A percentile compares a stretch with the other conserved stretches of the same genome.
These are phyloP conservation scores for Maudiozyma bulderi DNA, from an alignment of 805 yeast genomes.

Conservation along the genomic window DNA sequence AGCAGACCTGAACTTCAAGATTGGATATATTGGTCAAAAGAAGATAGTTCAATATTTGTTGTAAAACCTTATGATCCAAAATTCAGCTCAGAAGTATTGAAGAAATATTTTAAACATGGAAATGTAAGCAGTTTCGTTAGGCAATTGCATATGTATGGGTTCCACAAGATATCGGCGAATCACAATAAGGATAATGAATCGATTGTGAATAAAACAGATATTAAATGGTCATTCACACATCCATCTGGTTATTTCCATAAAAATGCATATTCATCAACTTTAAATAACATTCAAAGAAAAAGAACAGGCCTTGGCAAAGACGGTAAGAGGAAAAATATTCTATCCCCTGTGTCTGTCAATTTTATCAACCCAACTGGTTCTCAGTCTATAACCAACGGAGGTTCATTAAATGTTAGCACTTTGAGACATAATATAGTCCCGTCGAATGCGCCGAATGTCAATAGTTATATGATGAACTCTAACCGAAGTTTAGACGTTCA, in stretches of 20 bases:
- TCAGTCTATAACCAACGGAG: not conserved
- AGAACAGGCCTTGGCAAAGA: constrained; percentile 25
- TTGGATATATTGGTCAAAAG: constrained; percentile 23
- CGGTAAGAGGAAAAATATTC: constrained; percentile 24
- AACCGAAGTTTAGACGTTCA: not conserved
- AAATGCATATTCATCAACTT: constrained; percentile 13
- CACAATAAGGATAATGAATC: constrained; percentile 1
- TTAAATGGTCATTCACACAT: constrained; percentile 26
- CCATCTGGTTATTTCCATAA: constrained; percentile 22
- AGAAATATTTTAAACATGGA: constrained; percentile 85
- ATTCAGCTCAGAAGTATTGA: constrained; percentile 30
- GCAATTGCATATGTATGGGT: constrained; percentile 93
- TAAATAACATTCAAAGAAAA: constrained; percentile 25
- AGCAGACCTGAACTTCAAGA: constrained; percentile 15
- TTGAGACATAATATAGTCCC: not conserved
- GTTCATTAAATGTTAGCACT: not conserved
- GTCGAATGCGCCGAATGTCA: no score
- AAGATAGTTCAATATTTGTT: constrained; percentile 14
- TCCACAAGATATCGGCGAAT: constrained; percentile 53
- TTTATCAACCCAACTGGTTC: constrained; percentile 10
- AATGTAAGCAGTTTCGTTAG: constrained; percentile 89
- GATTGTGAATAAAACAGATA: constrained; percentile 7
- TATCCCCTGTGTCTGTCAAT: constrained; percentile 23
- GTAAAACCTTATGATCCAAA: constrained; percentile 22
- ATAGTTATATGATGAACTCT: not conserved